Percentiles rank a stretch among this genome's conserved stretches.
Evolutionary conservation across 1,284 basidiomycete genomes (phyloP).

Genomic region (Heterobasidion irregulare): DNA sequence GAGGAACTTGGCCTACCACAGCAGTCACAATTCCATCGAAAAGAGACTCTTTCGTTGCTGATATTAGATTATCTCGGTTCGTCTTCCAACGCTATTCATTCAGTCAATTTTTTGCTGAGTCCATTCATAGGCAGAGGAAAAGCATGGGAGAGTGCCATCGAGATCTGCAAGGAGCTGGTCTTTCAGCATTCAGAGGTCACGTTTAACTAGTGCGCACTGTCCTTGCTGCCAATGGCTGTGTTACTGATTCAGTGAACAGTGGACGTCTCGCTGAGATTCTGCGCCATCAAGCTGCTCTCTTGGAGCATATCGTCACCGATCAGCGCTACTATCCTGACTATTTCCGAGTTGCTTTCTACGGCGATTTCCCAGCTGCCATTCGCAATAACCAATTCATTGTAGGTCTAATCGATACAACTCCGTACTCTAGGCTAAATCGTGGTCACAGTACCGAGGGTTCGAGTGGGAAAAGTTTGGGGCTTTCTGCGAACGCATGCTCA

Average conservation of each 20-base stretch:
- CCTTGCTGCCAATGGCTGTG: background rate
- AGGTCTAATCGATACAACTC: constrained; percentile 3
- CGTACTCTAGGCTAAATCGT: constrained; percentile 17
- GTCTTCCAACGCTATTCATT: constrained; percentile 16
- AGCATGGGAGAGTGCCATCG: constrained; percentile 91
- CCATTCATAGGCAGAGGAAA: constrained; percentile 73
- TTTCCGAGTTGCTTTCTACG: constrained; percentile 90
- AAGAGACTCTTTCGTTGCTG: constrained; percentile 82
- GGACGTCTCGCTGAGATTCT: constrained; percentile 79
- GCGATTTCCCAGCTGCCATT: constrained; percentile 81
- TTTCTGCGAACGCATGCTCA: constrained; percentile 89
- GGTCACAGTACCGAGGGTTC: constrained; percentile 73
- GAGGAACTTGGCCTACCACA: constrained; percentile 82
- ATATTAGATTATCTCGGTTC: constrained; percentile 83
- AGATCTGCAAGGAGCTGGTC: constrained; percentile 87
- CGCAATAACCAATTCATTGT: constrained; percentile 85
- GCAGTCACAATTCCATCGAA: constrained; percentile 91
- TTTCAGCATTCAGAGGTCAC: constrained; percentile 80
- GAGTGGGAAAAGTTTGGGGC: constrained; percentile 86
- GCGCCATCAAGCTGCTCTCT: constrained; percentile 73
- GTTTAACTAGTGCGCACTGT: constrained; percentile 75
- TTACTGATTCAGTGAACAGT: constrained; percentile 28
- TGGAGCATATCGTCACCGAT: constrained; percentile 78
- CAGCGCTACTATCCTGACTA: constrained; percentile 86
- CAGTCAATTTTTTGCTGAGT: background rate